Evolutionary conservation across 2,329 filamentous ascomycete species (phyloP), one percentile per base, ranked within the genome.

Genomic region (Fusarium circinatum): DNA sequence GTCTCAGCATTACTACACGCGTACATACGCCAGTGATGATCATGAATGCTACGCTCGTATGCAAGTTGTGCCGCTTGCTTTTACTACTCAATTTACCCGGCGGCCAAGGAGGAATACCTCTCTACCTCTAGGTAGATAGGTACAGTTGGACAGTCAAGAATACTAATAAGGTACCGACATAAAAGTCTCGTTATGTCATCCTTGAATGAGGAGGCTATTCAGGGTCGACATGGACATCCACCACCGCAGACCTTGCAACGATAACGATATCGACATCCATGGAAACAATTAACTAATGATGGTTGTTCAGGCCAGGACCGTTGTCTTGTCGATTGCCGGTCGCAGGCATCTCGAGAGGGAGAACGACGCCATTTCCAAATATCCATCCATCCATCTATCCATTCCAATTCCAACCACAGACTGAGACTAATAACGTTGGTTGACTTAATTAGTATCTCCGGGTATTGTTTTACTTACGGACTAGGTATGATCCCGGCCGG

Each of bases 311-410:
- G 22, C 39, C 39, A 42, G 26, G 26, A 30, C 34, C 55, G 59
- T 68, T 71, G 45, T 26, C 57, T 38, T 64, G 55, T 65, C 71
- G 55, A 65, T 71, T 64, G 45, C 71, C 61, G 36, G 51, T 55
- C 51, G 65, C 70, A 70, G 14, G 65, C 67, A 66, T 59, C 68
- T 73, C 54, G 44, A 42, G 58, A 26, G 30, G 36, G 47, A 63
- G 59, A 68, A 73, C 65, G 62, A 73, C 70, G 61, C 70, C 60
- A 73, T 65, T 67, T 39, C 24, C 26, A 55, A 67, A 67, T 49
- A 60, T 44, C 44, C 42, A 62, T 62, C 55, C 52, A 65, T 68
- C 20, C 30, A 36, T 68, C 20, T 7, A 36, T 24, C 42, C 45
- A 47, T 39, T 42, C 38, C 56, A 49, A 69, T 68, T 45, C 55